Conservation (phyloP, 2,329 filamentous ascomycete species). For the Lecanosticta acicola region DNA sequence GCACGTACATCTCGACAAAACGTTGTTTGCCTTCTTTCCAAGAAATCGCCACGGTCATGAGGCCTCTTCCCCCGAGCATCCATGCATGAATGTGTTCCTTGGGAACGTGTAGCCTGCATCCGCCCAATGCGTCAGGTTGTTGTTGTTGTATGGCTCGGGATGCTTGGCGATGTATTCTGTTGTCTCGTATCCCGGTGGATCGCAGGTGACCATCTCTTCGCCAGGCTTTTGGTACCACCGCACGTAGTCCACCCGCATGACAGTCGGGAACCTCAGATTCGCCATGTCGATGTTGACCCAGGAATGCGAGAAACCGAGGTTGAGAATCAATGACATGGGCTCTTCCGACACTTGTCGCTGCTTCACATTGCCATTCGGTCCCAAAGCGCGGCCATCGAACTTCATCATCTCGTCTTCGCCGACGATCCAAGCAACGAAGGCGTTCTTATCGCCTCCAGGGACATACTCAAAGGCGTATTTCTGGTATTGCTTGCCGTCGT, state of each 20-base stretch:
- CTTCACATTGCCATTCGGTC: slow-evolving; percentile 50
- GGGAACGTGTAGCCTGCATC: slow-evolving; percentile 38
- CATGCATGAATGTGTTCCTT: slow-evolving; percentile 41
- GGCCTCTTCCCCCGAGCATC: slow-evolving; percentile 28
- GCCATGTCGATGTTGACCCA: slow-evolving; percentile 47
- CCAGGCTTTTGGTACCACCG: slow-evolving; percentile 49
- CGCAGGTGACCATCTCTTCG: slow-evolving; percentile 47
- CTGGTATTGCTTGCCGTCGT: slow-evolving; percentile 50
- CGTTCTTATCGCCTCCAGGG: slow-evolving; percentile 43
- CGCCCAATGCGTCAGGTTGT: slow-evolving; percentile 46
- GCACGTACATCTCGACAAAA: slow-evolving; percentile 5
- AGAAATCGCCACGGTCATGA: slow-evolving; percentile 1
- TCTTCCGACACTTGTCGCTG: slow-evolving; percentile 47
- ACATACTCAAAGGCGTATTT: slow-evolving; percentile 53
- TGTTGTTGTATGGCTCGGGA: slow-evolving; percentile 44
- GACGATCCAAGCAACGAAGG: slow-evolving; percentile 49
- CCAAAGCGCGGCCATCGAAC: slow-evolving; percentile 48
- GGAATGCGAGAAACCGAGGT: slow-evolving; percentile 47
- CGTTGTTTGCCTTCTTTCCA: slow-evolving; percentile 4
- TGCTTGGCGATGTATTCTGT: slow-evolving; percentile 48
- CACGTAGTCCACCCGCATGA: slow-evolving; percentile 52
- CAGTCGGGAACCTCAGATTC: slow-evolving; percentile 45
- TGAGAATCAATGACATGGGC: slow-evolving; percentile 51
- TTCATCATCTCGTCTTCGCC: slow-evolving; percentile 48
- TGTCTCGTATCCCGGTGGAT: slow-evolving; percentile 50